phyloP scores from a whole-genome alignment of 208 protist genomes.

The Kentomonas sorsogonicus region DNA sequence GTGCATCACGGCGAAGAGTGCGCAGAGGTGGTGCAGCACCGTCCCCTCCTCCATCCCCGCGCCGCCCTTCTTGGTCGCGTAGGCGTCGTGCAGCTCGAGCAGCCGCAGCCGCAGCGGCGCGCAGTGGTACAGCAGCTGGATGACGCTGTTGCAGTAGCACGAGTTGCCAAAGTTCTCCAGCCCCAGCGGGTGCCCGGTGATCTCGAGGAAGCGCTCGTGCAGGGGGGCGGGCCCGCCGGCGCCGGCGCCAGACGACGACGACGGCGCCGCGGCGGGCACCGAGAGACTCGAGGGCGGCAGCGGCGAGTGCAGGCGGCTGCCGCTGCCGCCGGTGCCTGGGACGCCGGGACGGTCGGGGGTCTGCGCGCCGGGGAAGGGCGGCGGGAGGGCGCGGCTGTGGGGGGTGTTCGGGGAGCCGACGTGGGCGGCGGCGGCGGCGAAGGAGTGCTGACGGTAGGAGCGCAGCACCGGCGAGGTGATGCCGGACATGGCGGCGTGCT shows the following conservation, averaged over 20 bases:
- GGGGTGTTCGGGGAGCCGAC: constrained; percentile 20
- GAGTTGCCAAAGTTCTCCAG: constrained; percentile 90
- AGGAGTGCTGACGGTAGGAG: constrained; percentile 60
- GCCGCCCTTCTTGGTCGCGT: constrained; percentile 41
- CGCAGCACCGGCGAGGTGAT: constrained; percentile 53
- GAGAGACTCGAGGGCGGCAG: neutral
- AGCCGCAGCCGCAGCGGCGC: constrained; percentile 70
- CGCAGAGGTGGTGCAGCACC: constrained; percentile 54
- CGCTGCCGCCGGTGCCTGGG: neutral
- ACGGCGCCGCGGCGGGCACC: neutral
- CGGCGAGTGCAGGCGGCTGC: neutral
- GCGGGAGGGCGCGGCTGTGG: too few species aligned
- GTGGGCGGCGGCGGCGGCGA: constrained; percentile 19
- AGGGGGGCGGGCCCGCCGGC: constrained; percentile 18
- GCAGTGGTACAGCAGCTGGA: constrained; percentile 90
- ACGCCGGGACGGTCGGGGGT: constrained; percentile 7
- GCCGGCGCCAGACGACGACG: constrained; percentile 1
- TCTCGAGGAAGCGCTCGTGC: constrained; percentile 68
- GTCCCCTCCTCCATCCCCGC: constrained; percentile 60
- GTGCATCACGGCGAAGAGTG: constrained; percentile 78
- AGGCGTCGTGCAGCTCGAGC: constrained; percentile 66
- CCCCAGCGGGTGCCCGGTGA: constrained; percentile 65
- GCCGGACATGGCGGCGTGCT: constrained; percentile 36
- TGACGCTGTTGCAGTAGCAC: constrained; percentile 87
- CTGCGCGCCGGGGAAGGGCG: constrained; percentile 11